phyloP scores from a whole-genome alignment of 192 early-diverging fungal species.

The Coemansia sp. region DNA sequence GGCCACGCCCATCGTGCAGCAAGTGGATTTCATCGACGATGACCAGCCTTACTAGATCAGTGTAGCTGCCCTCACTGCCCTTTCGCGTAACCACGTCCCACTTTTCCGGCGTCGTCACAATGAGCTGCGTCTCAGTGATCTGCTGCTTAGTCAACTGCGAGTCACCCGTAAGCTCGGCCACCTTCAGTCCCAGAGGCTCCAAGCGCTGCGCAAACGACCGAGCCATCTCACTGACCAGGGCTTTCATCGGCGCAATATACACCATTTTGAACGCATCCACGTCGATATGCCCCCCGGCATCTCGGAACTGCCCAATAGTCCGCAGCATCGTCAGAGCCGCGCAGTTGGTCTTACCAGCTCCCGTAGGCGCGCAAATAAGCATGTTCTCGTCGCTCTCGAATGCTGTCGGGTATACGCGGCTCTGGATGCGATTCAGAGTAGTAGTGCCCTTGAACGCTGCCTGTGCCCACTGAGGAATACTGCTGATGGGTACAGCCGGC shows the following conservation, averaged over 20 bases:
- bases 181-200: constrained; percentile 75
- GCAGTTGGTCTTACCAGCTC: constrained; percentile 98
- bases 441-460: constrained; percentile 69
- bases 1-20: constrained; percentile 96
- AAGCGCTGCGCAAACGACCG: constrained; percentile 81
- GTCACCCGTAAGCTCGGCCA: constrained; percentile 98
- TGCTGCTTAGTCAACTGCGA: constrained; percentile 95
- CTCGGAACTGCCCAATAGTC: constrained; percentile 79
- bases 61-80: constrained; percentile 89
- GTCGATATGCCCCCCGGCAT: constrained; percentile 74
- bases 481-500: constrained; percentile 62
- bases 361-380: constrained; percentile 97
- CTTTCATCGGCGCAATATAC: constrained; percentile 99
- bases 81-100: constrained; percentile 99
- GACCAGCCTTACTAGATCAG: constrained; percentile 82
- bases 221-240: constrained; percentile 97
- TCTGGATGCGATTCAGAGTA: constrained; percentile 89
- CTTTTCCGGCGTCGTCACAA: constrained; percentile 98
- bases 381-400: constrained; percentile 91
- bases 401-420: constrained; percentile 81
- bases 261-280: constrained; percentile 94
- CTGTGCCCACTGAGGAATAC: constrained; percentile 82
- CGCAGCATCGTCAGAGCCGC: constrained; percentile 95
- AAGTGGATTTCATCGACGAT: constrained; percentile 99
- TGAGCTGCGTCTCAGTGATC: constrained; percentile 94